Conservation (phyloP, 208 protist species). For the Entamoeba dispar region DNA sequence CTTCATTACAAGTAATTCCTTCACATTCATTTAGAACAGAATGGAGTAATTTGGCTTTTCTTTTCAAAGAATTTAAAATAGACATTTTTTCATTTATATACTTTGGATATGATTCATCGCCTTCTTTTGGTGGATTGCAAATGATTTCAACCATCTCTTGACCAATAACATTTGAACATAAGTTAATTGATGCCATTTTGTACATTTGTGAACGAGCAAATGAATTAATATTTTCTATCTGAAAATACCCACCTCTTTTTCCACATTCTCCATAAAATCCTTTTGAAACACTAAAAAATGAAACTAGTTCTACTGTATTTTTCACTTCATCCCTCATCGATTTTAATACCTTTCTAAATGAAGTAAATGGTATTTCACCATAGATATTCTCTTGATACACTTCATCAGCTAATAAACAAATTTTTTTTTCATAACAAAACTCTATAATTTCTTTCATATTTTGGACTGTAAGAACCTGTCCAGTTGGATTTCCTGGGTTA, state of each 20-base stretch:
- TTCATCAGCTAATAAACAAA: slow-evolving; percentile 86
- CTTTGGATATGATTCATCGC: slow-evolving; percentile 57
- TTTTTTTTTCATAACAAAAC: slow-evolving; percentile 41
- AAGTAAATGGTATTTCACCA: slow-evolving; percentile 43
- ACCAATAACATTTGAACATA: slow-evolving; percentile 81
- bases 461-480: slow-evolving; percentile 49
- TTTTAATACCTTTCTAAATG: slow-evolving; percentile 55
- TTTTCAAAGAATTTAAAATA: slow-evolving; percentile 3
- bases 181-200: slow-evolving; percentile 71
- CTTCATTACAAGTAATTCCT: slow-evolving; percentile 12
- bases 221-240: slow-evolving; percentile 50
- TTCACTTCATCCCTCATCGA: slow-evolving; percentile 34
- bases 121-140: slow-evolving; percentile 64
- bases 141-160: slow-evolving; percentile 65
- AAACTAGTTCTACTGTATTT: slow-evolving; percentile 55
- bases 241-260: slow-evolving; percentile 81
- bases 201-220: slow-evolving; percentile 50
- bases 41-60: slow-evolving; percentile 32
- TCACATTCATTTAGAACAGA: slow-evolving; percentile 2
- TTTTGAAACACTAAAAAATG: slow-evolving; percentile 92
- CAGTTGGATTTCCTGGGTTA: slow-evolving; percentile 95
- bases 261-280: slow-evolving; percentile 73
- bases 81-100: slow-evolving; percentile 36
- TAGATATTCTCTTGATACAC: slow-evolving; percentile 97
- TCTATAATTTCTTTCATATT: slow-evolving; percentile 55